A percentile compares a stretch with the other conserved stretches of the same genome.
Conservation (phyloP, 1,139 yeast species). For the Pneumocystis jirovecii region DNA sequence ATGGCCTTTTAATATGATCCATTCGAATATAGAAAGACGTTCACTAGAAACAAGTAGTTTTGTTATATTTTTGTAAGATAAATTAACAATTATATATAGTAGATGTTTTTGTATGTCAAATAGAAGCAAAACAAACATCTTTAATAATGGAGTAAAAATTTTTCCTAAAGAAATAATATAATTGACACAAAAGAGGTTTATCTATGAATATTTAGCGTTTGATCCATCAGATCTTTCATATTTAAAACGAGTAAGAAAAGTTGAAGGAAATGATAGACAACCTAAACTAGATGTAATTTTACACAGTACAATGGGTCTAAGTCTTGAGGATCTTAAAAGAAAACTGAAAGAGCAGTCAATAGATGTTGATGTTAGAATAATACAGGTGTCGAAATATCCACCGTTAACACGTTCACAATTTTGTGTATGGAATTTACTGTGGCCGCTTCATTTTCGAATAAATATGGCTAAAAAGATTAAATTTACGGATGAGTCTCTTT, state of each 20-base stretch:
- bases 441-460: slow-evolving; percentile 10
- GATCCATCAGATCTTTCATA: slow-evolving; percentile 6
- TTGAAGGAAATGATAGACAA: background rate
- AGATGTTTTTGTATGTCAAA: slow-evolving; percentile 9
- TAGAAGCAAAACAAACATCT: slow-evolving; percentile 3
- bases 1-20: slow-evolving; percentile 6
- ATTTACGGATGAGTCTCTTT: slow-evolving; percentile 3
- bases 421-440: slow-evolving; percentile 3
- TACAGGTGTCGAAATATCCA: slow-evolving; percentile 4
- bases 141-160: background rate
- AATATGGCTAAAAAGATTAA: slow-evolving; percentile 1
- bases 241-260: slow-evolving; percentile 7
- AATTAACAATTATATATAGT: background rate
- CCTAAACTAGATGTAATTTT: slow-evolving; percentile 3
- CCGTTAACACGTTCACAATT: slow-evolving; percentile 7
- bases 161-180: slow-evolving; percentile 1
- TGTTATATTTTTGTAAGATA: background rate
- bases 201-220: background rate
- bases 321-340: slow-evolving; percentile 1
- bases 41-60: slow-evolving; percentile 4
- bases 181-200: background rate
- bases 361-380: background rate
- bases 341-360: background rate
- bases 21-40: slow-evolving; percentile 11
- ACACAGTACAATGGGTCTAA: slow-evolving; percentile 2